Base-by-base conservation (phyloP, 2,329 filamentous ascomycete species). In the Phialocephala sp. region DNA sequence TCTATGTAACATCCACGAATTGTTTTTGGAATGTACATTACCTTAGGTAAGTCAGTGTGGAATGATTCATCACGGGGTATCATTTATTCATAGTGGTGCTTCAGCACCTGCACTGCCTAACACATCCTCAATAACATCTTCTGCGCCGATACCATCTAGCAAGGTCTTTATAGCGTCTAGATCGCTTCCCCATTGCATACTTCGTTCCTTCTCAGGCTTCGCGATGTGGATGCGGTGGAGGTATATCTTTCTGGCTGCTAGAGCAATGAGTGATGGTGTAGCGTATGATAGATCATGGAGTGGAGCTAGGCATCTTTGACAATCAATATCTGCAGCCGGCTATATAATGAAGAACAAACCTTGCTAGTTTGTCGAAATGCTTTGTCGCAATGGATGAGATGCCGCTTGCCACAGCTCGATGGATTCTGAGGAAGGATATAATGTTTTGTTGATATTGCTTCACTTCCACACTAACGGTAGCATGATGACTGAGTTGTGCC, bases 131-230 rank as follows among this genome's bases (percentile, higher is more conserved):
- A 91, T 82, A 2, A 91, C 84, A 50, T 87, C 85, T 69, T 89
- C 87, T 0, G 87, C 82, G 0, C 84, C 83, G 11, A 89, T 76
- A 6, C 81, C 85, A 37, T 90, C 86, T 2, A 97, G 79, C 58
- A 93, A 71, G 18, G 84, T 82, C 69, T 85, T 83, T 1, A 97
- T 87, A 4, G 91, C 91, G 36, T 85, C 83, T 0, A 90, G 71
- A 61, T 91, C 88, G 77, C 94, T 97, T 0, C 95, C 95, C 88
- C 96, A 99, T 77, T 97, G 92, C 81, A 97, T 85, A 76, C 93
- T 97, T 57, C 93, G 85, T 80, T 98, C 95, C 64, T 88, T 87
- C 67, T 87, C 85, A 0, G 92, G 85, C 1, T 80, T 79, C 0
- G 90, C 87, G 63, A 97, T 85, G 15, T 86, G 79, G 37, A 99